Conservation (phyloP, 192 early-diverging fungal species). For the Gaertneriomyces semiglobifer region DNA sequence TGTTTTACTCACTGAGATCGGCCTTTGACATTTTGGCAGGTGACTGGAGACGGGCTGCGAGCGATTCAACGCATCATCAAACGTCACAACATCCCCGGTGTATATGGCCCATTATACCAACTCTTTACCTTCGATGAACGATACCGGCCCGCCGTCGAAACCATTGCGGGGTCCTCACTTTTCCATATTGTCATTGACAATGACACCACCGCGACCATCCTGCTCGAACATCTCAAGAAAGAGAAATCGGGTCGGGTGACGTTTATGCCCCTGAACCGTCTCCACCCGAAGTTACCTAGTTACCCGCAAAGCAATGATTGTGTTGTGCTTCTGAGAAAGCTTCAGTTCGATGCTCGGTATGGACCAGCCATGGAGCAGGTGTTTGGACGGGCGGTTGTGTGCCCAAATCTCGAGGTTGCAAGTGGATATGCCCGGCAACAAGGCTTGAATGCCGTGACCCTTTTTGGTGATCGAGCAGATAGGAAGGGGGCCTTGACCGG, state of each 20-base stretch:
- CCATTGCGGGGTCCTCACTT: slow-evolving; percentile 78
- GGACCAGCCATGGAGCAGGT: slow-evolving; percentile 81
- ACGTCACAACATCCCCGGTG: slow-evolving; percentile 57
- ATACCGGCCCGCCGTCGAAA: slow-evolving; percentile 83
- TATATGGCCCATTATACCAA: slow-evolving; percentile 89
- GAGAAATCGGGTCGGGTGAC: slow-evolving; percentile 81
- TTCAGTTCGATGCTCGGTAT: slow-evolving; percentile 68
- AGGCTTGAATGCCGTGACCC: slow-evolving; percentile 79
- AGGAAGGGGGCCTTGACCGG: slow-evolving; percentile 89
- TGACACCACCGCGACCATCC: slow-evolving; percentile 78
- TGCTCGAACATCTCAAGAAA: slow-evolving; percentile 56
- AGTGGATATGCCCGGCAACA: slow-evolving; percentile 72
- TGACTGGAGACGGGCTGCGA: slow-evolving; percentile 74
- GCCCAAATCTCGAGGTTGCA: slow-evolving; percentile 77
- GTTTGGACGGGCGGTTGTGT: slow-evolving; percentile 89
- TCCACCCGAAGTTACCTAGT: slow-evolving; percentile 55
- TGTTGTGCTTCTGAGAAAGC: slow-evolving; percentile 77
- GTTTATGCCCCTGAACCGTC: slow-evolving; percentile 91
- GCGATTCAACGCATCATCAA: slow-evolving; percentile 68
- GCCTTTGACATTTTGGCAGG: slow-evolving; percentile 34
- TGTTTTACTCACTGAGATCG: too few relatives aligned
- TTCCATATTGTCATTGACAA: slow-evolving; percentile 97
- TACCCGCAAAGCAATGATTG: slow-evolving; percentile 58
- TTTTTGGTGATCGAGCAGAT: slow-evolving; percentile 83
- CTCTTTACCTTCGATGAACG: slow-evolving; percentile 84